These are phyloP conservation scores for Albophoma yamanashiensis DNA, from an alignment of 2,329 filamentous ascomycete species.

Conservation along the genomic window DNA sequence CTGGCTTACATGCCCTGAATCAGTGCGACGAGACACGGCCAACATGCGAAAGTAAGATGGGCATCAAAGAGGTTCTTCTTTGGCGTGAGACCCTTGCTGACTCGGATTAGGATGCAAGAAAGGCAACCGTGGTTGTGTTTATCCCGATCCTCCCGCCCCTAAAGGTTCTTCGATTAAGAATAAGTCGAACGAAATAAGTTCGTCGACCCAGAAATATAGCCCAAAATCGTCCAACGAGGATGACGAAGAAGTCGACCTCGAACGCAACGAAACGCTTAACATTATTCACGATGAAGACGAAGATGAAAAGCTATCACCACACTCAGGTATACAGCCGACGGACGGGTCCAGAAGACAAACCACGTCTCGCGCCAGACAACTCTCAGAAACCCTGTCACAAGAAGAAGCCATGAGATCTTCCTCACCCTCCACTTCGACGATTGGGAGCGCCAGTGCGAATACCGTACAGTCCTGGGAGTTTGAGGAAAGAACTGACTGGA, in stretches of 20 bases:
- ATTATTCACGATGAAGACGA: slow-evolving; percentile 47
- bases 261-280: slow-evolving; percentile 33
- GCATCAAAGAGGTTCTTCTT: not conserved
- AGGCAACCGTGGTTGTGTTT: slow-evolving; percentile 81
- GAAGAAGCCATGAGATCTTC: slow-evolving; percentile 39
- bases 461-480: slow-evolving; percentile 15
- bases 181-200: slow-evolving; percentile 26
- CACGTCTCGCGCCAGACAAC: slow-evolving; percentile 28
- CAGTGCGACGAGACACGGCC: slow-evolving; percentile 88
- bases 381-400: slow-evolving; percentile 42
- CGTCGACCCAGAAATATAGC: slow-evolving; percentile 30
- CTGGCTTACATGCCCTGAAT: not conserved
- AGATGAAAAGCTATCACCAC: slow-evolving; percentile 18
- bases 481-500: slow-evolving; percentile 33
- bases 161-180: slow-evolving; percentile 20
- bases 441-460: slow-evolving; percentile 17
- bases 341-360: slow-evolving; percentile 24
- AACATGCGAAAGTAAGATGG: slow-evolving; percentile 61
- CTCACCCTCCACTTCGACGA: slow-evolving; percentile 39
- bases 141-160: slow-evolving; percentile 57
- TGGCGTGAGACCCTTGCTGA: slow-evolving; percentile 3
- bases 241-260: slow-evolving; percentile 18
- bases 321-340: slow-evolving; percentile 9
- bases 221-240: slow-evolving; percentile 40
- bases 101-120: slow-evolving; percentile 68